Conservation (phyloP, 2,329 filamentous ascomycete species). For the Hymenoscyphus linearis region DNA sequence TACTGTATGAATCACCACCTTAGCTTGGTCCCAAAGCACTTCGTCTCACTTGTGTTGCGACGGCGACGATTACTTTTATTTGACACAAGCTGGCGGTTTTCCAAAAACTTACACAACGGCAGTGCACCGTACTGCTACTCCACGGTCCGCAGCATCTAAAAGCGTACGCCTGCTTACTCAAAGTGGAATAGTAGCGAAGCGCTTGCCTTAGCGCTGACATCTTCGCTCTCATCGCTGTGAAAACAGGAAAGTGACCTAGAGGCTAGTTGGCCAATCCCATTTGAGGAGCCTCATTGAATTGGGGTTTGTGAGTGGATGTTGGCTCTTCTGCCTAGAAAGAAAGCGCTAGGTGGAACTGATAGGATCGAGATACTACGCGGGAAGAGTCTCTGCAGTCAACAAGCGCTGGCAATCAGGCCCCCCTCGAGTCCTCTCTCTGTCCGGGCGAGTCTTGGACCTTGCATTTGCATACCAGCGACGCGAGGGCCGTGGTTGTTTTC, state of each 20-base stretch:
- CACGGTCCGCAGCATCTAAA: background rate
- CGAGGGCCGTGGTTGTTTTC: background rate
- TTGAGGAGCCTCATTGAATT: slow-evolving; percentile 1
- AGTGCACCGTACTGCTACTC: background rate
- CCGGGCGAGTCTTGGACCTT: background rate
- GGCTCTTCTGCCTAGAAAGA: background rate
- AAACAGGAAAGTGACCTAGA: background rate
- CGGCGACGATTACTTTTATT: background rate
- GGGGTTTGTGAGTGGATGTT: slow-evolving; percentile 1
- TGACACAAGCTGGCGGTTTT: background rate
- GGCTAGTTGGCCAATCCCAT: background rate
- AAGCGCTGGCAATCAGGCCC: background rate
- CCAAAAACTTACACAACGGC: background rate
- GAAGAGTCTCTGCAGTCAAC: background rate
- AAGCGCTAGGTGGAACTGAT: background rate
- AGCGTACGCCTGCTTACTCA: background rate
- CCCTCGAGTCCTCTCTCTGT: background rate
- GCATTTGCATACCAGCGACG: background rate
- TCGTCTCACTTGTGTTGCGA: background rate
- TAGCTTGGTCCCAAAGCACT: background rate
- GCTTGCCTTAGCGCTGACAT: background rate
- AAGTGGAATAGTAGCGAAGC: background rate
- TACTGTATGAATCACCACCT: background rate
- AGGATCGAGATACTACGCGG: background rate
- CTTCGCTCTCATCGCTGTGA: background rate